Evolutionary conservation across 2,329 filamentous ascomycete species (phyloP).

Genomic region (Mariannaea elegans): DNA sequence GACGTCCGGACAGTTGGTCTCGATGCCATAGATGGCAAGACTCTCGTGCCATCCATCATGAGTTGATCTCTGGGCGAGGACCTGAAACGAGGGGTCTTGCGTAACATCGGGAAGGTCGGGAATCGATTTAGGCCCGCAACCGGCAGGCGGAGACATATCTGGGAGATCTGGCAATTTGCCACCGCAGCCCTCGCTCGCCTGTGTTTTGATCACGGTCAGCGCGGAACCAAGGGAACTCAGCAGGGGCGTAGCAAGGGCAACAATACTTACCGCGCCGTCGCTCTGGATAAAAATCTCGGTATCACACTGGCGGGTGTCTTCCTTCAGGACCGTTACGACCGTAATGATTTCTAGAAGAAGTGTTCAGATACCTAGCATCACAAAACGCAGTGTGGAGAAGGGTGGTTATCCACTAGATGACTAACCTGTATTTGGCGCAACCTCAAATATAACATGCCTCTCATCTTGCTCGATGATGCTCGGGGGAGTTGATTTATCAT

Average conservation of each 20-base stretch:
- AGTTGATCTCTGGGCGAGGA: no score
- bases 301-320: neutral
- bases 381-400: neutral
- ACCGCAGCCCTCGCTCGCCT: conserved; percentile 1
- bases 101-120: neutral
- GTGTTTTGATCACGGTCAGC: neutral
- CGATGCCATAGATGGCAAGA: no score
- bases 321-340: neutral
- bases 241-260: no score
- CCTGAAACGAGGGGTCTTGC: no score
- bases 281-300: neutral
- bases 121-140: neutral
- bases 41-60: no score
- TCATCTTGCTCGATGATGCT: neutral
- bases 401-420: no score
- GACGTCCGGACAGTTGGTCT: no score
- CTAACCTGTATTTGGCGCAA: neutral
- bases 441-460: neutral
- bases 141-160: neutral
- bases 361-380: neutral
- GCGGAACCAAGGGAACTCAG: no score
- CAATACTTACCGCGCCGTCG: neutral
- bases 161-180: neutral
- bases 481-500: neutral
- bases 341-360: neutral